Conservation (phyloP, 2,329 filamentous ascomycete species). For the Aspergillus cejpii region DNA sequence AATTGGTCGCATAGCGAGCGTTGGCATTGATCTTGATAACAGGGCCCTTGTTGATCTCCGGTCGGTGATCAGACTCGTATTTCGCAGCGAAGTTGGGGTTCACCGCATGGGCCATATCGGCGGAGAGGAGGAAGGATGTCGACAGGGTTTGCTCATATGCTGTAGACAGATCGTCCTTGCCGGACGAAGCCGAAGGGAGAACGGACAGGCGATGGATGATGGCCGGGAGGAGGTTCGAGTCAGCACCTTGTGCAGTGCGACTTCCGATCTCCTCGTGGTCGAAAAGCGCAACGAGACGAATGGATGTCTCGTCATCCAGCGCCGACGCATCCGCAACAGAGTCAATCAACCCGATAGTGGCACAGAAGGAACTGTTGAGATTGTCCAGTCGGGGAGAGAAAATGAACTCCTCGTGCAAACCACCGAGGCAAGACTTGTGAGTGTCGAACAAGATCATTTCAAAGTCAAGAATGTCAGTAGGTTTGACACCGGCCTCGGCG, state of each 20-base stretch:
- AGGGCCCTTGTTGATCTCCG: constrained; percentile 91
- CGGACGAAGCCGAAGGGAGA: constrained; percentile 56
- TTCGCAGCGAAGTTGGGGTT: constrained; percentile 92
- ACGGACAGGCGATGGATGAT: constrained; percentile 81
- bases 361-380: constrained; percentile 92
- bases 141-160: constrained; percentile 90
- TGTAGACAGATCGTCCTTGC: constrained; percentile 60
- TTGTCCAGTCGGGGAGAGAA: constrained; percentile 96
- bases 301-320: constrained; percentile 69
- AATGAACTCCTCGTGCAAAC: constrained; percentile 87
- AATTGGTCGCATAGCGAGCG: constrained; percentile 92
- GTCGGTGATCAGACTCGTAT: constrained; percentile 84
- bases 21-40: constrained; percentile 99
- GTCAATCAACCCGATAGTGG: constrained; percentile 73
- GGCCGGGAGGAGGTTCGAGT: constrained; percentile 83
- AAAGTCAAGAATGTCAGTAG: constrained; percentile 77
- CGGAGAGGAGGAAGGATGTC: constrained; percentile 87
- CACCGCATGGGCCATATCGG: constrained; percentile 95
- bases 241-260: constrained; percentile 82
- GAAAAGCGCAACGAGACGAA: constrained; percentile 89
- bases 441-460: constrained; percentile 97
- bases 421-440: constrained; percentile 81
- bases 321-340: constrained; percentile 60
- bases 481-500: constrained; percentile 62
- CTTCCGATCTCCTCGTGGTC: constrained; percentile 98